These are phyloP conservation scores for Symbiotaphrina buchneri DNA, from an alignment of 495 filamentous ascomycete species.

Conservation along the genomic window DNA sequence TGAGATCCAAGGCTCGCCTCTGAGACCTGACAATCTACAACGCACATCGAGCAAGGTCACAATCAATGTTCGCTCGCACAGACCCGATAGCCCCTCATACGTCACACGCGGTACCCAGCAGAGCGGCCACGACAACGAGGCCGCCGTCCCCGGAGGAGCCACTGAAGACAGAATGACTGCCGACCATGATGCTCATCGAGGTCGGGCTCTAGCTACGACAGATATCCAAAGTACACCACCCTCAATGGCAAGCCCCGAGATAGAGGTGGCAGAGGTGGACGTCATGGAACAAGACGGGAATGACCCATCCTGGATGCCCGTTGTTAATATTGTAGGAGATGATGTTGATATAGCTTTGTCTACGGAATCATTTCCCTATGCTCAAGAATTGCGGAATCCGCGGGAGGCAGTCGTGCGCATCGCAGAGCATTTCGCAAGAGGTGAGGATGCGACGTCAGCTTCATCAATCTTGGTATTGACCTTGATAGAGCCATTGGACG, in stretches of 20 bases:
- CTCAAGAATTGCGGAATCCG: slow-evolving; percentile 6
- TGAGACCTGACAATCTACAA: slow-evolving; percentile 5
- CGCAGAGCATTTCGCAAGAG: slow-evolving; percentile 18
- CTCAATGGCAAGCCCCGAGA: slow-evolving; percentile 24
- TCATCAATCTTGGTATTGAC: not conserved
- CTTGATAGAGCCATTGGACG: not conserved
- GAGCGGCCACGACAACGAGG: no score
- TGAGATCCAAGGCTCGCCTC: no score
- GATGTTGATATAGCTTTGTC: slow-evolving; percentile 5
- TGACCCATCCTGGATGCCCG: slow-evolving; percentile 19
- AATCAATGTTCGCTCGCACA: slow-evolving; percentile 20
- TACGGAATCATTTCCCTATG: slow-evolving; percentile 7
- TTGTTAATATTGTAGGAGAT: slow-evolving; percentile 6
- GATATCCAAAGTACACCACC: slow-evolving; percentile 25
- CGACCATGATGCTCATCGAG: no score
- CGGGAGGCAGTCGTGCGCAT: slow-evolving; percentile 19
- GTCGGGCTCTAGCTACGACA: no score
- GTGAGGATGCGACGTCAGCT: slow-evolving; percentile 11
- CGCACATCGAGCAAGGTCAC: slow-evolving; percentile 27
- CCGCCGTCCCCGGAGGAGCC: no score
- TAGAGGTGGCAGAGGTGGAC: slow-evolving; percentile 30
- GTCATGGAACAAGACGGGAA: slow-evolving; percentile 26
- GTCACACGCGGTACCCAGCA: no score
- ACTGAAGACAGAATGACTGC: no score
- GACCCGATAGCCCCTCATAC: not conserved